Percentiles rank a stretch among this genome's conserved stretches.
Evolutionary conservation across 2,329 filamentous ascomycete genomes (phyloP).

Genomic region (Fusarium scirpi): DNA sequence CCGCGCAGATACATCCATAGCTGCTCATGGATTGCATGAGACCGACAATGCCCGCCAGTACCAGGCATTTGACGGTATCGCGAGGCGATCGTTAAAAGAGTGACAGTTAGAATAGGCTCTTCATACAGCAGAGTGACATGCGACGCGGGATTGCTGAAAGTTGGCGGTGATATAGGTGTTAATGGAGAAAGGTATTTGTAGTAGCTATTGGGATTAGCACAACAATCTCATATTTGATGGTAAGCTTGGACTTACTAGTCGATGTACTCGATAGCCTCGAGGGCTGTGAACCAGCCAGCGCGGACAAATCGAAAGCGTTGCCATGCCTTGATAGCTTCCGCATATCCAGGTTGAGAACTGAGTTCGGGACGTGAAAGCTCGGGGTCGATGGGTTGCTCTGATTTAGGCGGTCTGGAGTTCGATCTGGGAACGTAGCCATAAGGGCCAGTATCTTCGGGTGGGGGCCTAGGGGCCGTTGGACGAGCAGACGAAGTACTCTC

Average conservation of each 20-base stretch:
- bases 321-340: conserved; percentile 87
- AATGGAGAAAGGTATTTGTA: conserved; percentile 91
- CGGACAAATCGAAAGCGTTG: conserved; percentile 92
- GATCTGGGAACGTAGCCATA: conserved; percentile 37
- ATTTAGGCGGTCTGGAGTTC: conserved; percentile 31
- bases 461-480: conserved; percentile 29
- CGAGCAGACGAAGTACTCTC: conserved; percentile 36
- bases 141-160: conserved; percentile 84
- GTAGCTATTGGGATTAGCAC: conserved; percentile 68
- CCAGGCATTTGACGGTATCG: conserved; percentile 85
- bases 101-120: conserved; percentile 92
- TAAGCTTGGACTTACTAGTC: conserved; percentile 74
- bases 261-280: conserved; percentile 93
- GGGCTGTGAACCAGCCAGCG: conserved; percentile 94
- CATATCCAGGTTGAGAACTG: conserved; percentile 66
- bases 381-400: conserved; percentile 60
- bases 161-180: conserved; percentile 92
- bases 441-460: conserved; percentile 35
- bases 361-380: conserved; percentile 59
- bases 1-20: conserved; percentile 93
- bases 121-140: conserved; percentile 86
- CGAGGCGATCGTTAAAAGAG: conserved; percentile 89
- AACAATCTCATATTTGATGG: not conserved
- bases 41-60: conserved; percentile 83
- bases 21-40: conserved; percentile 93